Evolutionary conservation across 257 asterid genomes (phyloP).

Genomic region (Schizonepeta tenuifolia): DNA sequence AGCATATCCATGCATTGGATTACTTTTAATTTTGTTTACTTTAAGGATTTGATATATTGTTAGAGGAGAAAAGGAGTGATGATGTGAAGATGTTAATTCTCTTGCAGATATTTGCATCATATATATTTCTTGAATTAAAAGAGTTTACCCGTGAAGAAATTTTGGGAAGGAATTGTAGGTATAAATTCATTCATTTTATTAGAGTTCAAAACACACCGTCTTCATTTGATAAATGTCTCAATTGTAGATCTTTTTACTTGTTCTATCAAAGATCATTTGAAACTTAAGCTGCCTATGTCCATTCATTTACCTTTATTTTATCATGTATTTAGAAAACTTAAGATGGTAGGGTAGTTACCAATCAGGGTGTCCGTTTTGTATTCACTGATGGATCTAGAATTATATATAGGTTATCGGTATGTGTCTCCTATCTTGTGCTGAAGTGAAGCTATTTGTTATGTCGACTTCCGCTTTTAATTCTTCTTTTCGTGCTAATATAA

Average conservation of each 20-base stretch:
- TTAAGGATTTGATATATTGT: slow-evolving; percentile 1
- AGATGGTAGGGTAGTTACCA: no score
- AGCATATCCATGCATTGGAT: not conserved
- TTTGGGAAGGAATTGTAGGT: slow-evolving; percentile 97
- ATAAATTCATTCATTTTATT: slow-evolving; percentile 24
- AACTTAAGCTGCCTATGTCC: not conserved
- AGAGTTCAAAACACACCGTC: not conserved
- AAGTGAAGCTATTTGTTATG: no score
- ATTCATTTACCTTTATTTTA: slow-evolving; percentile 9
- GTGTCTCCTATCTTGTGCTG: no score
- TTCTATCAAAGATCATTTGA: not conserved
- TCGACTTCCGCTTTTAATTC: no score
- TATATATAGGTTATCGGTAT: no score
- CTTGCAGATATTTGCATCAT: slow-evolving; percentile 96
- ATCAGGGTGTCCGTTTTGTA: no score
- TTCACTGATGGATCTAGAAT: no score
- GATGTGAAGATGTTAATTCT: slow-evolving; percentile 24
- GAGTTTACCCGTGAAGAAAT: slow-evolving; percentile 97
- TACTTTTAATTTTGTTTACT: slow-evolving; percentile 11
- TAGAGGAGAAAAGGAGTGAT: slow-evolving; percentile 22
- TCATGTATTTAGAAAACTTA: slow-evolving; percentile 24
- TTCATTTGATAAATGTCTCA: not conserved
- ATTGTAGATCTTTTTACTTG: slow-evolving; percentile 1
- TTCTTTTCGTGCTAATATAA: no score
- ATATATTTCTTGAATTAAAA: slow-evolving; percentile 96